Percentiles rank a stretch among this genome's conserved stretches.
Conservation (phyloP, 257 asterid genomes). For the Plantago elongata region DNA sequence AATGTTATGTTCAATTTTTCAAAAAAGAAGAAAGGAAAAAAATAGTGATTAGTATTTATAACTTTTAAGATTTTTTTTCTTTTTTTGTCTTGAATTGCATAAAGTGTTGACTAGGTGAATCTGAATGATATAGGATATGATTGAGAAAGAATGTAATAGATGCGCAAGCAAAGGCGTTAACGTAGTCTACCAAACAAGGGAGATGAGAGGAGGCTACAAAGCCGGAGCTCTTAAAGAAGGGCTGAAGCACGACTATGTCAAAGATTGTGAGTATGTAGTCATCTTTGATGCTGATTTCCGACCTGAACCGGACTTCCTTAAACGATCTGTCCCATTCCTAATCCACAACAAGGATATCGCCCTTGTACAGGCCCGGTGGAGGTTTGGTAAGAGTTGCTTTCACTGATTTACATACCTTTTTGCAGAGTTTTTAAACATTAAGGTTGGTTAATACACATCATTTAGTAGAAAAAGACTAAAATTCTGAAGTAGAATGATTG, state of each 20-base stretch:
- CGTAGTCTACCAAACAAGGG: slow-evolving; percentile 34
- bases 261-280: slow-evolving; percentile 48
- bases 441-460: too few species aligned
- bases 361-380: slow-evolving; percentile 46
- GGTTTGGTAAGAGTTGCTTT: slow-evolving; percentile 26
- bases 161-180: slow-evolving; percentile 36
- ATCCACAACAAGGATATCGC: slow-evolving; percentile 31
- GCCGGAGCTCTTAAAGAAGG: slow-evolving; percentile 39
- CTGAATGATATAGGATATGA: slow-evolving; percentile 24
- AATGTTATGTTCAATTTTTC: too few species aligned
- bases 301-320: slow-evolving; percentile 45
- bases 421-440: too few species aligned
- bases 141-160: slow-evolving; percentile 33
- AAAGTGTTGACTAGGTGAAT: not conserved
- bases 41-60: too few species aligned
- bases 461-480: too few species aligned
- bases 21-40: too few species aligned
- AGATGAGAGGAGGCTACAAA: slow-evolving; percentile 35
- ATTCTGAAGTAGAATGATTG: too few species aligned
- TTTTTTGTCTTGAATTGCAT: not conserved
- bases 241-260: slow-evolving; percentile 47
- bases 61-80: not conserved
- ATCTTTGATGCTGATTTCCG: slow-evolving; percentile 64
- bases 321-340: slow-evolving; percentile 38
- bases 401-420: too few species aligned